Base-by-base conservation (phyloP, 768 basidiomycete species). In the Lactarius hatsudake region DNA sequence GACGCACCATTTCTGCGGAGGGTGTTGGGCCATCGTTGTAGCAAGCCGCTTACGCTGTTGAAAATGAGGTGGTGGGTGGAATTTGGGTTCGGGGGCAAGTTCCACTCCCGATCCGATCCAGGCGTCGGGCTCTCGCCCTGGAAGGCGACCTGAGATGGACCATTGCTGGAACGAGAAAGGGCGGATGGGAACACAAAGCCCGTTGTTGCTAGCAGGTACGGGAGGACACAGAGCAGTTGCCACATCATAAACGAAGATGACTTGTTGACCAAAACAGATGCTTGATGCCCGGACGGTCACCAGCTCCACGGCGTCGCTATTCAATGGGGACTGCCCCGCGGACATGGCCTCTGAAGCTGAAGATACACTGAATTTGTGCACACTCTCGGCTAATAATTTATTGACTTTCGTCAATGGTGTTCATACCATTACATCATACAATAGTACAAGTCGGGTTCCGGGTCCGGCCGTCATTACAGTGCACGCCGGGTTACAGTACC, bases 1-100 rank as follows among this genome's bases (percentile, higher is more conserved):
- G 48, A 38, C 69, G 42, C 51, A 65, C 69, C 69, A 65, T 70
- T 70, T 62, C 63, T 70, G 32, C 48, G 63, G 34, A 75, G 73
- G 1, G 76, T 77, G 63, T 80, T 80, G 9, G 79, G 73, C 78
- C 79, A 80, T 23, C 76, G 74, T 58, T 81, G 80, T 15, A 81
- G 73, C 3, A 79, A 66, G 5, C 76, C 74, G 53, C 69, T 71
- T 12, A 79, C 71, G 3, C 75, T 74, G 43, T 77, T 75, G 58
- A 80, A 81, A 13, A 80, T 70, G 18, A 79, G 69, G 61, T 78
- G 72, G n/a, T 72, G 65, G 3, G 79, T 78, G 17, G 71, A 68
- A 58, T 78, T 74, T 8, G 70, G 66, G 38, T 69, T 66, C 1
- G 77, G 78, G 0, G 56, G 32, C 6, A 51, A 58, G 26, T 74